Conservation (phyloP, 2,329 filamentous ascomycete genomes). For the Chalara sp. region DNA sequence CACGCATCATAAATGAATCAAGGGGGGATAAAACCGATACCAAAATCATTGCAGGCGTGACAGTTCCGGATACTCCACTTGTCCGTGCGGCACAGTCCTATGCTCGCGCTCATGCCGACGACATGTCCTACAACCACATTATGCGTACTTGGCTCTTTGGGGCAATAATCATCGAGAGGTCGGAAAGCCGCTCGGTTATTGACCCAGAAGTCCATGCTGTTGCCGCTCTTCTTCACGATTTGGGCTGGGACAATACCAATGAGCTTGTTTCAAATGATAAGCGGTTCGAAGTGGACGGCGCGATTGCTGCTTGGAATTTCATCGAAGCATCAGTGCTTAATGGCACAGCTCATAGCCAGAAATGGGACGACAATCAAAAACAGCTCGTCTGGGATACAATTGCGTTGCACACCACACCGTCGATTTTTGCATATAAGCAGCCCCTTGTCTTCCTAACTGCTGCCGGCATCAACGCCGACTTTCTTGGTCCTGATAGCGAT, state of each 20-base stretch:
- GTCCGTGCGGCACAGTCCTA: constrained; percentile 27
- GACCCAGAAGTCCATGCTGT: constrained; percentile 35
- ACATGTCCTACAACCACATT: constrained; percentile 31
- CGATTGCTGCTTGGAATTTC: constrained; percentile 36
- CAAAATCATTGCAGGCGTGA: constrained; percentile 23
- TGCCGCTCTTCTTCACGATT: constrained; percentile 34
- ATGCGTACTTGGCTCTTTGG: constrained; percentile 30
- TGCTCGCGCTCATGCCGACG: constrained; percentile 23
- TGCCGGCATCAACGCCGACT: constrained; percentile 32
- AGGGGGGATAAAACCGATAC: neutral
- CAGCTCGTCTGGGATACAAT: constrained; percentile 45
- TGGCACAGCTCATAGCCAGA: neutral
- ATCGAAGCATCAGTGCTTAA: constrained; percentile 18
- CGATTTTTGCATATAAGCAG: constrained; percentile 36
- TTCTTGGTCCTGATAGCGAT: constrained; percentile 24
- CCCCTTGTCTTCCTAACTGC: constrained; percentile 30
- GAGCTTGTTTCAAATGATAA: constrained; percentile 33
- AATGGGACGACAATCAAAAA: constrained; percentile 33
- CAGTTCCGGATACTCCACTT: constrained; percentile 27
- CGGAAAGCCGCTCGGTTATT: constrained; percentile 13
- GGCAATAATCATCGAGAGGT: constrained; percentile 27
- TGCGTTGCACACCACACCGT: constrained; percentile 35
- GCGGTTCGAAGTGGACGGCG: constrained; percentile 45
- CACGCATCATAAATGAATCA: no score
- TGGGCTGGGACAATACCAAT: constrained; percentile 33